phyloP scores from a whole-genome alignment of 148 eudicot genomes.

The Persicaria tinctoria region DNA sequence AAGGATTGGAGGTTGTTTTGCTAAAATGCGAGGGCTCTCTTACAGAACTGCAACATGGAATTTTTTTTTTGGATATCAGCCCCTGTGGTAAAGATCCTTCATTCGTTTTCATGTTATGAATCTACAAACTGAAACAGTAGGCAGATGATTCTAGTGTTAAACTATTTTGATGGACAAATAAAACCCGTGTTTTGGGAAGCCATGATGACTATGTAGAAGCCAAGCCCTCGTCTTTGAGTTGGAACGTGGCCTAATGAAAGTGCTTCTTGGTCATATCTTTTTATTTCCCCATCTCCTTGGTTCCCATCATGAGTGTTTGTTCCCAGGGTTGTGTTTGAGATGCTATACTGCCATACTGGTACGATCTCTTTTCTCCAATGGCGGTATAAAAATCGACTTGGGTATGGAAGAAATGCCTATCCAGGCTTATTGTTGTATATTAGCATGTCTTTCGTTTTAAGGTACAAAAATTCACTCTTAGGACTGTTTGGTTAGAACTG shows the following conservation, averaged over 20 bases:
- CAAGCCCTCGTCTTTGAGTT: background rate
- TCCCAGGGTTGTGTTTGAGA: too few species aligned
- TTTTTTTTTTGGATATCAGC: background rate
- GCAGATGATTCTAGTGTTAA: background rate
- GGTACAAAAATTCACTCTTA: too few species aligned
- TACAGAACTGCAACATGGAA: background rate
- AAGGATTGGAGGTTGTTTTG: background rate
- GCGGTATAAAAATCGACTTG: too few species aligned
- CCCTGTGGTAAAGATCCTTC: background rate
- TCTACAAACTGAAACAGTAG: background rate
- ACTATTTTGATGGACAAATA: background rate
- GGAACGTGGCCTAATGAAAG: background rate
- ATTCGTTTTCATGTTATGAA: background rate
- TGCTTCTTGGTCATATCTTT: background rate
- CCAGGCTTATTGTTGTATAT: too few species aligned
- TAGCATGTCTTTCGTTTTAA: too few species aligned
- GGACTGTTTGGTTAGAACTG: too few species aligned
- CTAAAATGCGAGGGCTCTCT: background rate
- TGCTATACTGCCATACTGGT: too few species aligned
- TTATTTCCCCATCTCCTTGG: too few species aligned
- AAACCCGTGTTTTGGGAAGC: conserved; percentile 1
- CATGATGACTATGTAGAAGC: background rate
- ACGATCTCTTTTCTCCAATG: too few species aligned
- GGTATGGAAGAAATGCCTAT: too few species aligned
- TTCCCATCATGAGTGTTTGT: too few species aligned